A percentile compares a stretch with the other conserved stretches of the same genome.
These are phyloP conservation scores for Erigeron canadensis DNA, from an alignment of 129 eudicot genomes.

Conservation along the genomic window DNA sequence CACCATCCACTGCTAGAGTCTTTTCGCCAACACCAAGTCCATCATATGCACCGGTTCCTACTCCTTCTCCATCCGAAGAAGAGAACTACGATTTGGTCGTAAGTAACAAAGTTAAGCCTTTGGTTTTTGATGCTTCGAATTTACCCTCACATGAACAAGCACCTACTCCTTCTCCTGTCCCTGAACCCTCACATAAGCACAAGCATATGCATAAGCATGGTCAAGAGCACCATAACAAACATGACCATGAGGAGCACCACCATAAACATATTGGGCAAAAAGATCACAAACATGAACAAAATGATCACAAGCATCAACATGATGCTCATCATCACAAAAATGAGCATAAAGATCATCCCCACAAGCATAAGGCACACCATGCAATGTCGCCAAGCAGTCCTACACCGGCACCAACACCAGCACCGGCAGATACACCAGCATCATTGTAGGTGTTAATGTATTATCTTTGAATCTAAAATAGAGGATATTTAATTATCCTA, in stretches of 20 bases:
- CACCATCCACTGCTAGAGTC: slow-evolving; percentile 26
- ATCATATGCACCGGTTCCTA: too few species aligned
- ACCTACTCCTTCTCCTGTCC: slow-evolving; percentile 25
- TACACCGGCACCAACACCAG: slow-evolving; percentile 3
- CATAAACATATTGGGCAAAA: slow-evolving; percentile 25
- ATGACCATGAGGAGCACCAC: slow-evolving; percentile 9
- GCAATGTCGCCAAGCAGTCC: slow-evolving; percentile 25
- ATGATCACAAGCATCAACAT: slow-evolving; percentile 22
- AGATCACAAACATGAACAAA: slow-evolving; percentile 25
- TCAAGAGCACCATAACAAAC: slow-evolving; percentile 14
- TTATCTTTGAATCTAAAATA: not conserved
- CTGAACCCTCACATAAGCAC: slow-evolving; percentile 19
- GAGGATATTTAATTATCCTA: not conserved
- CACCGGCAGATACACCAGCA: not conserved
- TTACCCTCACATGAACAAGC: slow-evolving; percentile 25
- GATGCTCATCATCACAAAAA: slow-evolving; percentile 20
- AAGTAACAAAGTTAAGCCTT: not conserved
- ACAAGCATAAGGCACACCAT: slow-evolving; percentile 24
- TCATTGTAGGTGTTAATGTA: slow-evolving; percentile 8
- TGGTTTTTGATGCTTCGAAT: not conserved
- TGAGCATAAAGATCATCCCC: slow-evolving; percentile 27
- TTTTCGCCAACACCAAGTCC: slow-evolving; percentile 7
- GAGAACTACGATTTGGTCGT: slow-evolving; percentile 5
- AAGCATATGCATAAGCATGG: slow-evolving; percentile 16
- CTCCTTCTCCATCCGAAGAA: not conserved